Evolutionary conservation across 345 rosid genomes (phyloP), one percentile per base, ranked within the genome.

Genomic region (Citropsis articulata): DNA sequence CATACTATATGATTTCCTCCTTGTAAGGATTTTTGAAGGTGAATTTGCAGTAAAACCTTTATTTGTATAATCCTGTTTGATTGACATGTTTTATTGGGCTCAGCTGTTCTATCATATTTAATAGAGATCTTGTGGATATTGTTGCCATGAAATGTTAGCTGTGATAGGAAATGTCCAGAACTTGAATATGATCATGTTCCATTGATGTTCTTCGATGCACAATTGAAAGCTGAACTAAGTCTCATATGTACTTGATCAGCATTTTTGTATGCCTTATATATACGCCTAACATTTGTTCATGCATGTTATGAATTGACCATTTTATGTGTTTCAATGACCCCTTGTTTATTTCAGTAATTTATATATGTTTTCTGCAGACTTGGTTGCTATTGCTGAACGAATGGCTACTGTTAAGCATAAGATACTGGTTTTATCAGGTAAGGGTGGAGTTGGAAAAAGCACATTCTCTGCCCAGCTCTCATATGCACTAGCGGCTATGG

Each of bases 371-470:
- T 73, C 45, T 79, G 84, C 88, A 93, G 99, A 95, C 80, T 87
- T 95, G 93, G 97, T 93, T 65, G 88, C 90, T 64, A 95, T 95
- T 67, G 92, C 91, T 1, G 99, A 95, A 88, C 83, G 98, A 61
- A 95, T 95, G 99, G 94, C 94, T 72, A 92, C 98, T 9, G 96
- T 93, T 55, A 95, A 90, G 89, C 98, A 92, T 81, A 95, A 92
- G 91, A 92, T 95, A 73, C 77, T 95, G 74, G 84, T 95, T 77
- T 85, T 95, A 73, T 95, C 99, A 30, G 97, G 99, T 13, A 95
- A 93, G 82, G 99, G 99, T 13, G 99, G 99, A 55, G 98, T 93
- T 81, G 98, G 99, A 64, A 95, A 95, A 86, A 95, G 99, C 84
- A 95, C 99, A 55, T 90, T 95, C 82, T 93, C 98, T 9, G 94